Evolutionary conservation across 2,329 filamentous ascomycete genomes (phyloP), one percentile per base, ranked within the genome.

Genomic region (Gliomastix tumulicola): DNA sequence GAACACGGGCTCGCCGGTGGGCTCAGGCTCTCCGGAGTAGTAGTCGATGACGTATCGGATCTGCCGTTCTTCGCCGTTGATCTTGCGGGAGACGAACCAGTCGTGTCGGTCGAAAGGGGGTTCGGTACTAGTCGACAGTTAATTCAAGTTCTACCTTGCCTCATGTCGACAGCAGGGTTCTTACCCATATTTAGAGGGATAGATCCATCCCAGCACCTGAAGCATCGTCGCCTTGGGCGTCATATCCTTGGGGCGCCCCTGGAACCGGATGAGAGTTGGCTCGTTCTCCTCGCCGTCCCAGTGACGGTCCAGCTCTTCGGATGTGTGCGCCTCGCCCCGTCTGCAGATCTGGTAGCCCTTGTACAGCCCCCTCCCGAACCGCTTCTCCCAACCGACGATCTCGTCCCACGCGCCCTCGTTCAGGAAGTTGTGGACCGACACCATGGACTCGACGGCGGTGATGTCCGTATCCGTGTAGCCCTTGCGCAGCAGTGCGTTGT

Each of bases 331-430:
- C 57, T 90, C 86, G 38, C 88, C 88, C 31, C 75, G 75, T 41
- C 71, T 75, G 59, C 86, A 92, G 40, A 82, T 73, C 45, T 79
- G 69, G 79, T 83, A 90, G 28, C 84, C 88, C 32, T 75, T 70
- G 41, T 61, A 65, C 18, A 96, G 60, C 0, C 92, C 92, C 22
- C 73, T 71, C 16, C 76, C 71, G 55, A 97, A 98, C 36, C 89
- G 78, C 38, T 80, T 74, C 68, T 98, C 92, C 90, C 90, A 97
- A 30, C 84, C 84, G 46, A 92, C 74, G 53, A 98, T 94, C 69
- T 98, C 92, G 15, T 77, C 75, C 92, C 92, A 98, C 7, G 92
- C 92, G 45, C 92, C 92, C 60, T 98, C 92, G 58, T 98, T 98
- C 41, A 98, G 63, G 53, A 96, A 97, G 63, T 98, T 98, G 69